Evolutionary conservation across 371 early-diverging fungal species (phyloP).

Genomic region (Syncephalastrum monosporum): DNA sequence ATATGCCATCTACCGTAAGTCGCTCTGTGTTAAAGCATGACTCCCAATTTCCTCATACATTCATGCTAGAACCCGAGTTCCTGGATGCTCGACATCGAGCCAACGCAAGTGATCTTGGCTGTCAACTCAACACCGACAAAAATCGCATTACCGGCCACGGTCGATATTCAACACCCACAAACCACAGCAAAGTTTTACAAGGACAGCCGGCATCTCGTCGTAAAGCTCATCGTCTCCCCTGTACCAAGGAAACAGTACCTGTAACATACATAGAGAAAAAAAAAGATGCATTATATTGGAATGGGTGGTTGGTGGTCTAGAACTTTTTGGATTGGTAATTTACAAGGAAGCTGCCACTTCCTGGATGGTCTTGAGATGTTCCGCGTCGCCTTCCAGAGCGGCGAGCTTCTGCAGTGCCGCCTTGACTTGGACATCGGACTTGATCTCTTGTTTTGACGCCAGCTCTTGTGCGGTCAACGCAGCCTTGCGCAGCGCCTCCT

Average conservation of each 20-base stretch:
- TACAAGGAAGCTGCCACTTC: slow-evolving; percentile 14
- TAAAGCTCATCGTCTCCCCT: slow-evolving; percentile 17
- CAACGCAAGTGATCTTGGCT: slow-evolving; percentile 23
- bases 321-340: slow-evolving; percentile 5
- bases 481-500: slow-evolving; percentile 8
- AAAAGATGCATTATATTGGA: slow-evolving; percentile 7
- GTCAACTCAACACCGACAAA: slow-evolving; percentile 6
- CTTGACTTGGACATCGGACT: slow-evolving; percentile 10
- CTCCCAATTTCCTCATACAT: no score
- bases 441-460: slow-evolving; percentile 5
- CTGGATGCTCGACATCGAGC: slow-evolving; percentile 39
- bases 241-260: slow-evolving; percentile 22
- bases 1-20: slow-evolving; percentile 36
- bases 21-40: not conserved
- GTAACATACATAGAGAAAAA: slow-evolving; percentile 13
- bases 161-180: slow-evolving; percentile 17
- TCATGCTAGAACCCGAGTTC: slow-evolving; percentile 18
- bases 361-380: slow-evolving; percentile 15
- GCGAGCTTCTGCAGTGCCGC: slow-evolving; percentile 11
- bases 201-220: slow-evolving; percentile 24
- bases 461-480: slow-evolving; percentile 11
- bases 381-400: slow-evolving; percentile 10
- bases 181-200: slow-evolving; percentile 31
- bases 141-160: slow-evolving; percentile 14
- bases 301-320: no score